Evolutionary conservation across 2,329 filamentous ascomycete genomes (phyloP), one percentile per base, ranked within the genome.

Genomic region (Fusarium falciforme): DNA sequence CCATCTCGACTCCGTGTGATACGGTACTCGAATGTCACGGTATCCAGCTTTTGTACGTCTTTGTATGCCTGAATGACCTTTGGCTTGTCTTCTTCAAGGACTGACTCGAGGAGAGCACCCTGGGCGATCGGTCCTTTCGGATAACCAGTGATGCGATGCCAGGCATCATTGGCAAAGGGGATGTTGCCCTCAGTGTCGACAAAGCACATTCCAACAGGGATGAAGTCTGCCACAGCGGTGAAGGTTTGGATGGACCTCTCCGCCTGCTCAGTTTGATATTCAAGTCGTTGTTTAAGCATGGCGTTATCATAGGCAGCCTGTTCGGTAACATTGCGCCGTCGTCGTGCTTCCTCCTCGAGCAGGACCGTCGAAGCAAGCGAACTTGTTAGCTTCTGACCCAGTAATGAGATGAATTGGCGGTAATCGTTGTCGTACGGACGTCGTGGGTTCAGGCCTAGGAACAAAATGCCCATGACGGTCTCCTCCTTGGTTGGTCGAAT

Each of bases 371-470:
- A 93, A 8, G 92, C 92, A 59, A 94, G 83, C 0, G 91, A 92
- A 2, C 91, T 93, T 1, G 89, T 90, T 8, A 94, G 82, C 78
- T 86, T 93, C 70, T 88, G 85, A 44, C 81, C 84, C 36, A 89
- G 78, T 6, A 88, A 79, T 16, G 85, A 89, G 20, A 94, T 86
- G 75, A 93, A 94, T 10, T 93, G 87, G 47, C 87, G 88, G 76
- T 94, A 94, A 71, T 93, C 92, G 68, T 92, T 91, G 76, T 94
- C 93, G 71, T 93, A 94, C 0, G 92, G 92, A 47, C 92, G 85
- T 49, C 92, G 85, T 7, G 93, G 92, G 76, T 94, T 94, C 11
- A 94, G 85, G 2, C 91, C 92, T 47, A 94, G 84, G 16, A 94
- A 86, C 5, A 95, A 82, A 70, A 94, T 89, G 0, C 92, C 93